Percentiles rank a stretch among this genome's conserved stretches.
phyloP scores from a whole-genome alignment of 345 rosid species.

The Isatis tinctoria region DNA sequence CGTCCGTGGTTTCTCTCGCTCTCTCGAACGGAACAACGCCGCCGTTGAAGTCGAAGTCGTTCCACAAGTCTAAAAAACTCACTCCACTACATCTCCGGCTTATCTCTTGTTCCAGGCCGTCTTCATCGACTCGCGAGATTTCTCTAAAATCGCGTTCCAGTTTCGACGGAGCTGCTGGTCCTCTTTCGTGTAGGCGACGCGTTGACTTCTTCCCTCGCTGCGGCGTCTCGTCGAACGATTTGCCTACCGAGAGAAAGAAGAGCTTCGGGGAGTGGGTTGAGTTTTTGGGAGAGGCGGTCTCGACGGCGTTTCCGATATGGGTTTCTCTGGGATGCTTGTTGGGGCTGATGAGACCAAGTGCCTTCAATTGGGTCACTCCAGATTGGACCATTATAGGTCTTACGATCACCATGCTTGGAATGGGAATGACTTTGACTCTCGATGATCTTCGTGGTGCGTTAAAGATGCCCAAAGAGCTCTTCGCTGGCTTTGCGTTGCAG shows the following conservation, averaged over 20 bases:
- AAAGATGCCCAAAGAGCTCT: slow-evolving; percentile 77
- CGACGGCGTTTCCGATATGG: slow-evolving; percentile 87
- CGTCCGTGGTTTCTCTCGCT: slow-evolving; percentile 10
- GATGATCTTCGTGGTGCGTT: slow-evolving; percentile 80
- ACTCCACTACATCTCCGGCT: not conserved
- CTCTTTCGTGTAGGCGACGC: not conserved
- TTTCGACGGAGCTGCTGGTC: not conserved
- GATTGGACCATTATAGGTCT: slow-evolving; percentile 56
- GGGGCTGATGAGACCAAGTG: slow-evolving; percentile 60
- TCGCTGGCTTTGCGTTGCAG: slow-evolving; percentile 73
- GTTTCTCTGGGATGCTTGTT: slow-evolving; percentile 72
- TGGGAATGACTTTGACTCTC: slow-evolving; percentile 91
- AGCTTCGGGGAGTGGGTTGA: slow-evolving; percentile 63
- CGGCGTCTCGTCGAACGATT: slow-evolving; percentile 54
- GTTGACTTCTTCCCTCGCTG: slow-evolving; percentile 35
- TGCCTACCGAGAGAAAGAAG: slow-evolving; percentile 21
- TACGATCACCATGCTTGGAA: slow-evolving; percentile 88
- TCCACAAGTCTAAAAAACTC: not conserved
- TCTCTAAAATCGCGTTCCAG: not conserved
- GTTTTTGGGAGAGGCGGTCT: slow-evolving; percentile 55
- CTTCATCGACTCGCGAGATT: not conserved
- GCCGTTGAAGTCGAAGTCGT: not conserved
- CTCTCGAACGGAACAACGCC: slow-evolving; percentile 7
- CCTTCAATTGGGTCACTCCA: slow-evolving; percentile 79
- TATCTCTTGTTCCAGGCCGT: not conserved